Evolutionary conservation across 148 eudicot genomes (phyloP).

Genomic region (Spergularia bocconei): DNA sequence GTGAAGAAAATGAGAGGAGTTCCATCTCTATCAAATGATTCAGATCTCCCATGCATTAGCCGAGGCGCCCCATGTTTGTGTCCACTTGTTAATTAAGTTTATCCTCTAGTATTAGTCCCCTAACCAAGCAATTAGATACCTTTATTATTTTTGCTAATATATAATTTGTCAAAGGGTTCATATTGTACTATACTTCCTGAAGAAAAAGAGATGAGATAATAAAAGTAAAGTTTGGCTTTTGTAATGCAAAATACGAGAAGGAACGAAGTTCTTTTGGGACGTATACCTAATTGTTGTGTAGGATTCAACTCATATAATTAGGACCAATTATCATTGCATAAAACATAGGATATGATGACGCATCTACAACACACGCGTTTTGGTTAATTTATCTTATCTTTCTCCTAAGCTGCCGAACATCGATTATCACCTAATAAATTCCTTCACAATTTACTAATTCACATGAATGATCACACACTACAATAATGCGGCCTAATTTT

Average conservation of each 20-base stretch:
- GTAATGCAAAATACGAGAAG: background rate
- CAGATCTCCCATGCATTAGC: too few relatives aligned
- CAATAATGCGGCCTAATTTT: too few relatives aligned
- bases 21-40: too few relatives aligned
- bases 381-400: too few relatives aligned
- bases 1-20: too few relatives aligned
- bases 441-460: too few relatives aligned
- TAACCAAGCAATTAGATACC: background rate
- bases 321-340: background rate
- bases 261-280: background rate
- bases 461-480: too few relatives aligned
- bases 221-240: background rate
- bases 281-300: constrained; percentile 6
- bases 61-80: too few relatives aligned
- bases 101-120: background rate
- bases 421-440: too few relatives aligned
- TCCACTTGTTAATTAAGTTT: too few relatives aligned
- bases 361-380: background rate
- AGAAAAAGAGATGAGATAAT: constrained; percentile 8
- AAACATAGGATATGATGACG: background rate
- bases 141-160: background rate
- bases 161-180: background rate
- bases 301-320: constrained; percentile 8
- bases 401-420: too few relatives aligned
- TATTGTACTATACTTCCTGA: background rate